Base-by-base conservation (phyloP, 1,284 basidiomycete genomes). In the Sporisorium sorghi region DNA sequence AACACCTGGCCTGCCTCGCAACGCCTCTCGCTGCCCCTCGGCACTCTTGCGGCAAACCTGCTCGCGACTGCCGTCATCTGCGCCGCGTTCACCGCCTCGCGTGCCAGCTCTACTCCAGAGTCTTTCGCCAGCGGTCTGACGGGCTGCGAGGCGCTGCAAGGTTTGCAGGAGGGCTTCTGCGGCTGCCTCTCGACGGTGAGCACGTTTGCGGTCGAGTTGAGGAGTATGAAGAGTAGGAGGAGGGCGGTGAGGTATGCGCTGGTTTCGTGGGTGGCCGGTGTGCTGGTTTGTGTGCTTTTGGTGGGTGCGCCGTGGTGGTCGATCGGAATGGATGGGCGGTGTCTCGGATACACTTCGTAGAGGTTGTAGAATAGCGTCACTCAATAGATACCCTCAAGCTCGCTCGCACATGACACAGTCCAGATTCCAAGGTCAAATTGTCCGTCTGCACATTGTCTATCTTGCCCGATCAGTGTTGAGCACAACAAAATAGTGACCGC, bases 141-240 rank as follows among this genome's bases (percentile, higher is more conserved):
- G n/a, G 70, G 62, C 0, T 83, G 82, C 42, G 39, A 76, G 21
- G 81, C 74, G 0, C 60, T 82, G 17, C 66, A 77, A 12, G 82
- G 79, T 1, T 86, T 99, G 28, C 87, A 88, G 33, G 92, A 97
- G 80, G 97, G 97, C 3, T 97, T 94, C 82, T 98, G 95, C 82
- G 97, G 95, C 9, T 94, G 93, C 85, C 87, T 99, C 73, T 95
- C 91, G 5, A 99, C 97, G 0, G 89, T 99, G 68, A 94, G 92
- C 85, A 99, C 95, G 12, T 96, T 98, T 83, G 91, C 90, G 2
- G 90, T 91, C 4, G 97, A 99, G 84, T 85, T 93, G 33, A 85
- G 87, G 8, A 88, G 88, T 4, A 85, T 97, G 55, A 86, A 86
- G 43, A 76, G 76, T 3, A 37, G 50, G 15, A 50, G 76, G 15